Evolutionary conservation across 768 basidiomycete genomes (phyloP), one percentile per base, ranked within the genome.

Genomic region (Macrolepiota fuliginosa): DNA sequence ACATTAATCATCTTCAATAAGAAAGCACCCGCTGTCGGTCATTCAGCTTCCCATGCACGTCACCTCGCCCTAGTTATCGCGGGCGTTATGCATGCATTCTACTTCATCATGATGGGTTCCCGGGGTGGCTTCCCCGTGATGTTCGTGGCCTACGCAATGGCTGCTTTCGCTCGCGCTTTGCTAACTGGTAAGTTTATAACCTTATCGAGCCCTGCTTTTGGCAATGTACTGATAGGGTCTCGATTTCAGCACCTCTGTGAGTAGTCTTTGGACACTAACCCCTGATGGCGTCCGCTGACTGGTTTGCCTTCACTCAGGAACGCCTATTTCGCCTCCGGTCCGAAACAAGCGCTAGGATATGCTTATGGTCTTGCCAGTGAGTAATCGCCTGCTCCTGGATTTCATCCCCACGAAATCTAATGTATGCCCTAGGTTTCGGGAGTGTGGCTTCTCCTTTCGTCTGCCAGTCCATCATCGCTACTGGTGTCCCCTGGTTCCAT

Each of bases 371-470:
- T 75, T 37, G 83, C 81, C 78, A 80, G 84, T 83, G 66, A 61
- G 76, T 59, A n/a, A 29, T 25, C 32, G 36, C 22, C 29, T 22
- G 54, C 42, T 27, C 36, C 55, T 46, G 19, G 19, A n/a, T 47
- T n/a, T 51, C 24, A n/a, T 49, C 15, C 1, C 13, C 15, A 15
- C 9, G 36, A 10, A 25, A 35, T 40, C 0, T 66, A 29, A 58
- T n/a, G 27, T 19, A 62, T 12, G 32, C 58, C 10, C 27, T 52
- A 86, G 85, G 83, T 60, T 68, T 83, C 39, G 85, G 85, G 13
- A 79, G 77, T 2, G 79, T 83, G 51, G 69, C 74, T n/a, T 79
- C 85, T 2, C 85, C 85, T 9, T 72, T 87, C 6, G 76, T 85
- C 29, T 84, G 84, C 65, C 84, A 86, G 65, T 72, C 76, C 1